phyloP scores from a whole-genome alignment of 2,329 filamentous ascomycete genomes.

The Niveomyces coronatus region DNA sequence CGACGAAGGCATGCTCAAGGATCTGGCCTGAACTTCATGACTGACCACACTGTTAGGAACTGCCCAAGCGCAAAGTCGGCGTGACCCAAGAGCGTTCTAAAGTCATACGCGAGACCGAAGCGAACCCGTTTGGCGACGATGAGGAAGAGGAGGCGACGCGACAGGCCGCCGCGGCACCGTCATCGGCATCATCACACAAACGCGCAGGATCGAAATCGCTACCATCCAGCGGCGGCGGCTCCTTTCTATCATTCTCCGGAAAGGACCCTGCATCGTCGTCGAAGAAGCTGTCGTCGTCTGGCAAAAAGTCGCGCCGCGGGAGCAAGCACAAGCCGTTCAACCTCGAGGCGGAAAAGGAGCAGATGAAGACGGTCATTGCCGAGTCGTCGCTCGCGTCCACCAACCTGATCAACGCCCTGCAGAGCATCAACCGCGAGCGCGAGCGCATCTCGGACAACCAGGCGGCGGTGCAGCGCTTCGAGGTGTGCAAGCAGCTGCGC shows the following conservation, averaged over 20 bases:
- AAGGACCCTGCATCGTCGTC: not conserved
- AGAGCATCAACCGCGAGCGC: conserved; percentile 80
- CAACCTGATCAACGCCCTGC: conserved; percentile 77
- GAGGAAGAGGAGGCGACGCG: conserved; percentile 42
- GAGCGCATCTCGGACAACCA: conserved; percentile 81
- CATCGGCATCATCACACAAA: conserved; percentile 23
- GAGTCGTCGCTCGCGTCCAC: conserved; percentile 85
- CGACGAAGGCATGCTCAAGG: too few species aligned
- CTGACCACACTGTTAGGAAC: conserved; percentile 34
- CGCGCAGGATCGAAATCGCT: not conserved
- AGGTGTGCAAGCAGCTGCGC: conserved; percentile 75
- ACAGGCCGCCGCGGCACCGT: conserved; percentile 2
- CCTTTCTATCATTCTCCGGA: not conserved
- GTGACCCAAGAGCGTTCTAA: conserved; percentile 70
- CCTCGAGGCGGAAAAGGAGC: conserved; percentile 75
- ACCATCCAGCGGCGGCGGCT: not conserved
- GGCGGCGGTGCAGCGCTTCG: conserved; percentile 66
- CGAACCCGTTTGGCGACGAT: conserved; percentile 58
- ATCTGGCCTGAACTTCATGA: conserved; percentile 3
- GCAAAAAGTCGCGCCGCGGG: conserved; percentile 25
- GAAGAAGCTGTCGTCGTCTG: not conserved
- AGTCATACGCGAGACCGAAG: conserved; percentile 73
- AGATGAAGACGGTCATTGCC: conserved; percentile 81
- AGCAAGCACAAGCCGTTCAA: conserved; percentile 62
- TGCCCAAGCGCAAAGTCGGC: conserved; percentile 57